Evolutionary conservation across 768 basidiomycete species (phyloP), one percentile per base, ranked within the genome.

Genomic region (Lepiota venenata): DNA sequence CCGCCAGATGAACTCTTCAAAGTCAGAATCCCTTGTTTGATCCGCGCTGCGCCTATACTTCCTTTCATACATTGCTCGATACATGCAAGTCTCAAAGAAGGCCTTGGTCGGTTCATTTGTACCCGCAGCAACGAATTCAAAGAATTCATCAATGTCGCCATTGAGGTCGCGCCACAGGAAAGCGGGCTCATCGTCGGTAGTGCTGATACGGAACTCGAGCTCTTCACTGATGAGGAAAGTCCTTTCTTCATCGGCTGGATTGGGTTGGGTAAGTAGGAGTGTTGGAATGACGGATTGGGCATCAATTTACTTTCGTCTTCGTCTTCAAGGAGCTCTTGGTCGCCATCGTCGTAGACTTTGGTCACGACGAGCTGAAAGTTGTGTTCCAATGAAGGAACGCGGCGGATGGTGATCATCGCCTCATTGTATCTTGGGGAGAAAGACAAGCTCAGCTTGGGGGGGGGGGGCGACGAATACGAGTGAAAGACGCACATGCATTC

Each of bases 281-380:
- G 7, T 37, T 16, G 18, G 7, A 48, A 38, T 11, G 32, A 32
- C 15, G 18, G 18, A 56, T 42, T 2, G 44, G 21, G 8, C 46
- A 57, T n/a, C 47, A 20, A 72, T 83, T 61, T 59, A 88, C 88
- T 88, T 73, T 91, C 88, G 55, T 93, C 93, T 68, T 96, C 93
- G 61, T 98, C 96, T 63, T 97, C 94, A 15, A 98, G 72, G 39
- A 98, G 69, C 63, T 96, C 90, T 69, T 96, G 93, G 65, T 98
- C 95, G 2, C 93, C 97, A 58, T 98, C 96, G 61, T 98, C 93
- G 64, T 91, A 98, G 1, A 97, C 94, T 56, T 95, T 79, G n/a
- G 94, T 97, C 50, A 98, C 85, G 9, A 97, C 95, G 9, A 99
- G 80, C 67, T 98, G 91, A 66, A 87, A 91, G 70, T 83, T 85